Percentiles rank a stretch among this genome's conserved stretches.
Conservation (phyloP, 1,139 yeast species). For the Candida glucosophila region DNA sequence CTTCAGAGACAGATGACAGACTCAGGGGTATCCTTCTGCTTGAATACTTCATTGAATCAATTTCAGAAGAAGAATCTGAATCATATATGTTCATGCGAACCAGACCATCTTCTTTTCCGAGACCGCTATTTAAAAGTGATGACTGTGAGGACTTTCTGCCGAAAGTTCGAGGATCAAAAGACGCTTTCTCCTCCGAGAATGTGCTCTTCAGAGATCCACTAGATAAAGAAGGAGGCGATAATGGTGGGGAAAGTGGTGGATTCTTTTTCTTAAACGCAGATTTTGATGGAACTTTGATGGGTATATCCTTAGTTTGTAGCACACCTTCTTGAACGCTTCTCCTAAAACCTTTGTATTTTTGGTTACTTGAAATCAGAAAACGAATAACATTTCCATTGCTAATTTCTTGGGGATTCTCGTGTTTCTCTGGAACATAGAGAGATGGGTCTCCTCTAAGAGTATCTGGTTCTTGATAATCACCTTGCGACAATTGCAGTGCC, state of each 20-base stretch:
- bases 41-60: no score
- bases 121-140: no score
- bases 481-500: conserved; percentile 1
- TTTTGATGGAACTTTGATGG: conserved; percentile 17
- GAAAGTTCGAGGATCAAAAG: conserved; percentile 16
- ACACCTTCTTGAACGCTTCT: conserved; percentile 22
- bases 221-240: neutral
- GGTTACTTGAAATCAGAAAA: conserved; percentile 21
- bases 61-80: no score
- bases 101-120: no score
- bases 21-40: no score
- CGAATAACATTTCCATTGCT: conserved; percentile 8
- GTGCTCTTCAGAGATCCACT: conserved; percentile 2
- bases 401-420: conserved; percentile 1
- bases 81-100: no score
- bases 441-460: no score
- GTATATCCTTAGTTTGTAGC: conserved; percentile 16
- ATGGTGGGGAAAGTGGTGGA: conserved; percentile 8
- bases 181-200: conserved; percentile 2
- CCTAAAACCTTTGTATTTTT: conserved; percentile 39
- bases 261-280: conserved; percentile 8
- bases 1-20: no score
- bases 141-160: conserved; percentile 7
- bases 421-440: neutral
- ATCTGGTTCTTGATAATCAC: conserved; percentile 1